Conservation (phyloP, 805 yeast genomes). For the Spathaspora sp. region DNA sequence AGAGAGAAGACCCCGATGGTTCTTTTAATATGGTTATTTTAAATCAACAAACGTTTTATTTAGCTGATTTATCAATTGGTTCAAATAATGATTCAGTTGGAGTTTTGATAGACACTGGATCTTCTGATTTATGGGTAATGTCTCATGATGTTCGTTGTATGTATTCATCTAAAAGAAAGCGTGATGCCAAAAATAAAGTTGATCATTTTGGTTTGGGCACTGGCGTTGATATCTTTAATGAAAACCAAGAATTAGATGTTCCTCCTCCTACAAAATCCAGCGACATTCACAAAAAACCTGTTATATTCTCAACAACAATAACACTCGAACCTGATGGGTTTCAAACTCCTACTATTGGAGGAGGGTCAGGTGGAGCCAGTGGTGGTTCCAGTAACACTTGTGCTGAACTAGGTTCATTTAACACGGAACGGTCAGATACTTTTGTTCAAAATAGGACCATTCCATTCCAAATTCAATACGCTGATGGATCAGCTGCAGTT, state of each 20-base stretch:
- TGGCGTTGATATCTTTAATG: conserved; percentile 1
- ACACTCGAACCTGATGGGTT: conserved; percentile 3
- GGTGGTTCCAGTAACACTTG: conserved; percentile 24
- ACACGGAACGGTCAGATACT: conserved; percentile 33
- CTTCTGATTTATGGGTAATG: conserved; percentile 42
- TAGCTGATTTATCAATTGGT: conserved; percentile 26
- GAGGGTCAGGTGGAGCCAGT: conserved; percentile 5
- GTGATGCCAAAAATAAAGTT: neutral
- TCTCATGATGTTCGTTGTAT: conserved; percentile 24
- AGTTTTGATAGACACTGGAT: conserved; percentile 39
- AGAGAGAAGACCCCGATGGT: conserved; percentile 13
- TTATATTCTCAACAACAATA: neutral
- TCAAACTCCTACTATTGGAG: neutral
- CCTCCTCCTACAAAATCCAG: neutral
- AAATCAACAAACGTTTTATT: conserved; percentile 27
- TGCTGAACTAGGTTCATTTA: conserved; percentile 46
- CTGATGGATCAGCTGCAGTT: conserved; percentile 44
- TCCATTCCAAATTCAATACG: conserved; percentile 42
- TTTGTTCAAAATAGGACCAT: conserved; percentile 40
- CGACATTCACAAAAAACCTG: neutral
- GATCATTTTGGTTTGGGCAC: conserved; percentile 3
- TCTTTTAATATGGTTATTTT: conserved; percentile 13
- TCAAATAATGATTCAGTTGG: conserved; percentile 21
- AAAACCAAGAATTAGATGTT: no score
- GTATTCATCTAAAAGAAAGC: neutral